A percentile compares a stretch with the other conserved stretches of the same genome.
Conservation (phyloP, 345 rosid species). For the Ceriops tagal region DNA sequence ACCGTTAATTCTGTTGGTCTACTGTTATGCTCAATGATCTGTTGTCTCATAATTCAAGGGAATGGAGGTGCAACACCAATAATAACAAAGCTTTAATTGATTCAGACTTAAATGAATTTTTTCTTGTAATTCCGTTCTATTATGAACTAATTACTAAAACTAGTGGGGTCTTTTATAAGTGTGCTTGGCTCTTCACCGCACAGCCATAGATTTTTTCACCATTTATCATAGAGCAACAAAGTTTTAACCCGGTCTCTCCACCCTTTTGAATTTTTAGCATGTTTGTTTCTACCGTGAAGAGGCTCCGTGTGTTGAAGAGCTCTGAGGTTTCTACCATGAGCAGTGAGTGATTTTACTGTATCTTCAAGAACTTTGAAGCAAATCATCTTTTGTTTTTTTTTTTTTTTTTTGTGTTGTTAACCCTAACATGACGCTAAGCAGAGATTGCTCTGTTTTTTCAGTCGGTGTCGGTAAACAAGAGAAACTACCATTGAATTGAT, state of each 20-base stretch:
- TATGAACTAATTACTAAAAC: too few species aligned
- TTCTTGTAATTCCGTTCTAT: too few species aligned
- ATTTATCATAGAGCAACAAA: background rate
- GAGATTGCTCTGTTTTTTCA: conserved; percentile 12
- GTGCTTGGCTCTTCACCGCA: background rate
- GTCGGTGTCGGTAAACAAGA: conserved; percentile 43
- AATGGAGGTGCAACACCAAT: too few species aligned
- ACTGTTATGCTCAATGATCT: too few species aligned
- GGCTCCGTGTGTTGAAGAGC: conserved; percentile 85
- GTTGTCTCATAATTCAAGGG: too few species aligned
- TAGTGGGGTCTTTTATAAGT: background rate
- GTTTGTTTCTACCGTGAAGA: conserved; percentile 88
- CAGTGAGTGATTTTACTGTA: conserved; percentile 29
- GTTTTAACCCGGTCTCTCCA: background rate
- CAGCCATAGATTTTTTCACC: too few species aligned
- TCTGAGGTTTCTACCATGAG: conserved; percentile 53
- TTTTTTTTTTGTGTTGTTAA: too few species aligned
- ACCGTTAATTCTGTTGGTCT: background rate
- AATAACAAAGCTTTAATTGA: too few species aligned
- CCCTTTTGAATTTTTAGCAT: conserved; percentile 44
- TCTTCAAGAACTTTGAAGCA: background rate
- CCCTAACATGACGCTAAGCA: too few species aligned
- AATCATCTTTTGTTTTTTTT: too few species aligned
- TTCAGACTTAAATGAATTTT: too few species aligned
- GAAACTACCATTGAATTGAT: conserved; percentile 20